Conservation (phyloP, 345 rosid genomes). For the Lagerstroemia speciosa region DNA sequence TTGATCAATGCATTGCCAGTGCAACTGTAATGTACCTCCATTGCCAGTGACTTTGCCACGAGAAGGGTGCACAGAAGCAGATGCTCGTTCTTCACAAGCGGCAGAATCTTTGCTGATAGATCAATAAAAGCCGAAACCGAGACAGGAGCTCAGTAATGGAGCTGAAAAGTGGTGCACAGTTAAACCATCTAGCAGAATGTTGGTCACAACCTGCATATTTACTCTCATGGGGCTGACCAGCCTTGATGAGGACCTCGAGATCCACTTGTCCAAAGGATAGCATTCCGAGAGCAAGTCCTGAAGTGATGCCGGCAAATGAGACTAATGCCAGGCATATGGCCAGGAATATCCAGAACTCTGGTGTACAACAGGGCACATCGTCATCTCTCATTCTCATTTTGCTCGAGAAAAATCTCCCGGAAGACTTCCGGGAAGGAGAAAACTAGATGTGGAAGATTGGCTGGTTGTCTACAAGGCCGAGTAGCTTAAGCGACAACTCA, state of each 20-base stretch:
- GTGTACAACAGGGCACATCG: constrained; percentile 17
- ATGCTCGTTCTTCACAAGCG: constrained; percentile 24
- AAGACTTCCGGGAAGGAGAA: neutral
- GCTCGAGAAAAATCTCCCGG: neutral
- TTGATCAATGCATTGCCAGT: neutral
- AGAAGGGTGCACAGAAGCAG: constrained; percentile 27
- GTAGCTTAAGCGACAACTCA: neutral
- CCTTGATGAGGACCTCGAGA: constrained; percentile 25
- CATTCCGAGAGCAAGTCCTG: constrained; percentile 32
- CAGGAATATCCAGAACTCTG: constrained; percentile 21
- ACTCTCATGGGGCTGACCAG: constrained; percentile 20
- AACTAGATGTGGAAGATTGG: neutral
- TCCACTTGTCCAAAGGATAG: constrained; percentile 28
- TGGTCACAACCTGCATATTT: constrained; percentile 23
- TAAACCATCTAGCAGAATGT: neutral
- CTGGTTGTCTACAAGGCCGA: neutral
- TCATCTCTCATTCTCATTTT: neutral
- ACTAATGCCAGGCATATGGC: constrained; percentile 16
- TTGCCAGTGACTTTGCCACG: constrained; percentile 22
- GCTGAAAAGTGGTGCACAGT: neutral
- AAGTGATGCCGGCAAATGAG: constrained; percentile 22
- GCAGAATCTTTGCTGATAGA: constrained; percentile 19
- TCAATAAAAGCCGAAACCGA: neutral
- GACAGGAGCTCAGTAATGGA: neutral
- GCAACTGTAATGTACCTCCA: constrained; percentile 13